Evolutionary conservation across 805 yeast genomes (phyloP), one percentile per base, ranked within the genome.

Genomic region (Candida verbasci): DNA sequence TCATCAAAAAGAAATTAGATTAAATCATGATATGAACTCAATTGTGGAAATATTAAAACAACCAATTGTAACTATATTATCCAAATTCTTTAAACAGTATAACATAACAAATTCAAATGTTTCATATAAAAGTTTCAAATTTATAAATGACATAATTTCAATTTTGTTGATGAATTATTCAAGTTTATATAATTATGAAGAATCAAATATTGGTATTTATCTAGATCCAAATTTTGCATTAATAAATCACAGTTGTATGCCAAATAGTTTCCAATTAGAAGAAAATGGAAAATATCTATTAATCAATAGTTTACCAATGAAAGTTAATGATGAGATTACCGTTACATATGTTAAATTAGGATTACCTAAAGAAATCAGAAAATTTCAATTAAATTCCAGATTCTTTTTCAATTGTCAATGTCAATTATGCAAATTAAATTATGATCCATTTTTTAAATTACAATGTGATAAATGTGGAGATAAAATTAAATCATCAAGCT

Each of bases 191-290:
- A 55, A 64, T 38, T 35, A 39, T 21, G 49, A 41, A 24, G 44
- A 43, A 9, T 62, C 57, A 26, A 37, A 49, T 4, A 48, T 56
- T 31, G 73, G 71, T 1, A 34, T 52, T 6, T 44, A 55, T 46
- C 55, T 68, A 43, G 70, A 65, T 39, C 65, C 65, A 0, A 40
- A 48, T 3, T 55, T 65, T 41, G 46, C 71, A 9, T 40, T 66
- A 31, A 56, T 65, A 15, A 68, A 67, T 34, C 73, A 67, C 47
- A 60, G 68, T 6, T 68, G 73, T 43, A 43, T 48, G 4, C 70
- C 72, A 4, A 66, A 65, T 38, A 44, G 56, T 21, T 34, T 50
- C 56, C 36, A 33, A 33, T 9, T 20, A 10, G 17, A 26, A 37
- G 48, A 17, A 44, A 46, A 6, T 8, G 17, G 14, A 5, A 24